phyloP scores from a whole-genome alignment of 1,284 basidiomycete species.

The Cutaneotrichosporon sp. region DNA sequence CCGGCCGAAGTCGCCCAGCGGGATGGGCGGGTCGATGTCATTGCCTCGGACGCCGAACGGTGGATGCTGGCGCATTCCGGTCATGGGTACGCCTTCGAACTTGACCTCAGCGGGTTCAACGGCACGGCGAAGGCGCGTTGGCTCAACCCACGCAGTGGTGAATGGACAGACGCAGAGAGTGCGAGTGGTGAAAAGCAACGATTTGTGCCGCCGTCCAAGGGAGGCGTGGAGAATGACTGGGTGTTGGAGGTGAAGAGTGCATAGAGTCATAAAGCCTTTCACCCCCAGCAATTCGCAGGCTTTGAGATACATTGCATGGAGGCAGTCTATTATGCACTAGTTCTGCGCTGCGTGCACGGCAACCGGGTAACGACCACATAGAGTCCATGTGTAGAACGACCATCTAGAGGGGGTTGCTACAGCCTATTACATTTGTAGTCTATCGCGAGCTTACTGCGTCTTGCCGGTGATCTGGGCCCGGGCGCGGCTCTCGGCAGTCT shows the following conservation, averaged over 20 bases:
- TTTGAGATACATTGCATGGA: too few relatives aligned
- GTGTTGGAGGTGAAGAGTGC: neutral
- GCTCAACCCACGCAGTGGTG: constrained; percentile 11
- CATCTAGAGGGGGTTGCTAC: too few relatives aligned
- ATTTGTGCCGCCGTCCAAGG: neutral
- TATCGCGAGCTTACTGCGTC: neutral
- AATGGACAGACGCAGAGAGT: neutral
- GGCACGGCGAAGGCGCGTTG: constrained; percentile 15
- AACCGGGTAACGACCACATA: too few relatives aligned
- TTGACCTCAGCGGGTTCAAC: constrained; percentile 6
- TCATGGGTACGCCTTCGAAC: constrained; percentile 13
- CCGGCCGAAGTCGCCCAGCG: constrained; percentile 7
- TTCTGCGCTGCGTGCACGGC: too few relatives aligned
- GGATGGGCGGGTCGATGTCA: constrained; percentile 13
- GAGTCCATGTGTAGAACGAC: too few relatives aligned
- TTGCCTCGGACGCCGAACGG: constrained; percentile 7
- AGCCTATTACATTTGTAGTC: too few relatives aligned
- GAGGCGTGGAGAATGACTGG: neutral
- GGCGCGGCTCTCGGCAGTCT: constrained; percentile 4
- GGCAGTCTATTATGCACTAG: too few relatives aligned
- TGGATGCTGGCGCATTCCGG: constrained; percentile 21
- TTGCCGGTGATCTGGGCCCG: neutral
- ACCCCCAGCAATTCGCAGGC: too few relatives aligned
- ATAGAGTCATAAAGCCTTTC: neutral
- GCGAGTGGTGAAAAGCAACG: neutral